Percentiles rank a stretch among this genome's conserved stretches.
phyloP scores from a whole-genome alignment of 2,329 filamentous ascomycete species.

The Biscogniauxia sp. region DNA sequence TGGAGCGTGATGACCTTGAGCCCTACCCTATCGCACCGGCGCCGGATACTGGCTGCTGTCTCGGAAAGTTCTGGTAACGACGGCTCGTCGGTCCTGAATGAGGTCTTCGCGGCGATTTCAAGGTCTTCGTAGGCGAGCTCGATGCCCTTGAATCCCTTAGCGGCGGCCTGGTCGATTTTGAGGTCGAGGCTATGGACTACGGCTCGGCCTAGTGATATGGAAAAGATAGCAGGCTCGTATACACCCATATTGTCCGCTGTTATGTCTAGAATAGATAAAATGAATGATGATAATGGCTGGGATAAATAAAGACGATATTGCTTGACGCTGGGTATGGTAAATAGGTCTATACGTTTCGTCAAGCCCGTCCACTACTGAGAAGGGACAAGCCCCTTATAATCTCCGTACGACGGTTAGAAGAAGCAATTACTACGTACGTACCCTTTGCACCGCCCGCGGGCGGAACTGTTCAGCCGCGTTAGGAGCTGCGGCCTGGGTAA shows the following conservation, averaged over 20 bases:
- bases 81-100: slow-evolving; percentile 43
- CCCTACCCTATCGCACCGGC: slow-evolving; percentile 52
- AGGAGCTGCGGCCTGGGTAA: too few species aligned
- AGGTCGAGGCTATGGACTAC: slow-evolving; percentile 60
- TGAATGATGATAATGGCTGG: not conserved
- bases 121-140: slow-evolving; percentile 79
- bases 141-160: slow-evolving; percentile 64
- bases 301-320: not conserved
- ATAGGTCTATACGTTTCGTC: too few species aligned
- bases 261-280: not conserved
- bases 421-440: too few species aligned
- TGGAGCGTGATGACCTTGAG: slow-evolving; percentile 67
- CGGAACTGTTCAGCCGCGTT: too few species aligned
- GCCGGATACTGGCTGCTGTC: slow-evolving; percentile 54
- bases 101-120: slow-evolving; percentile 51
- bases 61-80: not conserved
- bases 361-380: too few species aligned
- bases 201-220: slow-evolving; percentile 72
- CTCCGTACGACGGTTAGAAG: too few species aligned
- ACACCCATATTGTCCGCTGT: not conserved
- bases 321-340: not conserved
- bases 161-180: slow-evolving; percentile 66
- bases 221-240: slow-evolving; percentile 55
- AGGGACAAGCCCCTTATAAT: too few species aligned
- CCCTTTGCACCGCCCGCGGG: too few species aligned